Conservation (phyloP, 2,329 filamentous ascomycete genomes). For the Blastomyces gilchristii region DNA sequence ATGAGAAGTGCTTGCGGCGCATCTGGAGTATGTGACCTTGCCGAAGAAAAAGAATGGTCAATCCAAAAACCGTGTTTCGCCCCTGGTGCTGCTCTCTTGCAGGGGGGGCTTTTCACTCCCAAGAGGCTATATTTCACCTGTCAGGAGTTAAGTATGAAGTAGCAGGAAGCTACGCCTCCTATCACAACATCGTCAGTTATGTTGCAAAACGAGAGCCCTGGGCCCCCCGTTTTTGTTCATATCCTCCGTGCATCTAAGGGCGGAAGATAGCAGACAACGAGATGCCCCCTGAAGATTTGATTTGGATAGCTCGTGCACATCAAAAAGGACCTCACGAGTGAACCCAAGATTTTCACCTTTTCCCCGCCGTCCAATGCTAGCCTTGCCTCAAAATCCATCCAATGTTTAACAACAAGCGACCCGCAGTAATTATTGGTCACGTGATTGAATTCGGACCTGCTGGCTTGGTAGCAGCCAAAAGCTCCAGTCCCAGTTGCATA, state of each 20-base stretch:
- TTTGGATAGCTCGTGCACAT: no score
- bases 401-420: neutral
- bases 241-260: neutral
- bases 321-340: no score
- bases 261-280: neutral
- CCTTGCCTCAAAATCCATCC: neutral
- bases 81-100: neutral
- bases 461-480: neutral
- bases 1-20: neutral
- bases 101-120: neutral
- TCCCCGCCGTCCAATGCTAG: neutral
- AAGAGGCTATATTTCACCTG: neutral
- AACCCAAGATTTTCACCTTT: neutral
- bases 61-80: neutral
- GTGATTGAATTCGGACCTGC: neutral
- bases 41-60: neutral
- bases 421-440: constrained; percentile 3
- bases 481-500: neutral
- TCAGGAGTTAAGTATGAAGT: neutral
- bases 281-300: neutral
- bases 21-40: neutral
- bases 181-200: neutral
- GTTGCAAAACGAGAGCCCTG: no score
- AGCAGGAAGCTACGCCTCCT: neutral
- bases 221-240: neutral